Percentiles rank a stretch among this genome's conserved stretches.
Conservation (phyloP, 108 stramenopile genomes). For the Conticribra guillardii region DNA sequence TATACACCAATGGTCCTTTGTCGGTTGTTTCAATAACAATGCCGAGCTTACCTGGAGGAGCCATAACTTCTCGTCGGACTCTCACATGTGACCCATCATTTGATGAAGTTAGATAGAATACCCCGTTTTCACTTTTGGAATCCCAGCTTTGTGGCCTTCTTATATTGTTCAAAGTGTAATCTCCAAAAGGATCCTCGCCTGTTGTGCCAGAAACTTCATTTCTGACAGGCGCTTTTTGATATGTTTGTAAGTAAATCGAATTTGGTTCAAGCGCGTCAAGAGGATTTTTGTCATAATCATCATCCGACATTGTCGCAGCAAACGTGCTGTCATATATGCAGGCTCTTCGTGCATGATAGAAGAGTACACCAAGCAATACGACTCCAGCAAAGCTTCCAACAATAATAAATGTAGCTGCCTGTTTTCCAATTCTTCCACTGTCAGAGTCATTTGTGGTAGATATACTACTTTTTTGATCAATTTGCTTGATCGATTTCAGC, state of each 20-base stretch:
- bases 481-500: neutral
- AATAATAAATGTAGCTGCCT: neutral
- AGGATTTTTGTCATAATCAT: neutral
- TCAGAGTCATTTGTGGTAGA: neutral
- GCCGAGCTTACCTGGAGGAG: slow-evolving; percentile 83
- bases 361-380: neutral
- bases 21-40: slow-evolving; percentile 83
- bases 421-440: too few relatives aligned
- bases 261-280: neutral
- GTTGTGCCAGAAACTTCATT: neutral
- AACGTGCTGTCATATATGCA: neutral
- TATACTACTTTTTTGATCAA: neutral
- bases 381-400: neutral
- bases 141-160: neutral
- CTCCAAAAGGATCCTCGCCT: neutral
- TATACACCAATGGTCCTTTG: slow-evolving; percentile 81
- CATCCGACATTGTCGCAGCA: neutral
- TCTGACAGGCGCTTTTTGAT: neutral
- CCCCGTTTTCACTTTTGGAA: neutral
- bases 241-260: neutral
- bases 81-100: neutral
- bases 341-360: neutral
- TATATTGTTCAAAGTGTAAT: neutral
- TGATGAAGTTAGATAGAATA: neutral
- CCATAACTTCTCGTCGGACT: slow-evolving; percentile 31